phyloP scores from a whole-genome alignment of 116 monocot species.

The Dioscorea cayenensis region DNA sequence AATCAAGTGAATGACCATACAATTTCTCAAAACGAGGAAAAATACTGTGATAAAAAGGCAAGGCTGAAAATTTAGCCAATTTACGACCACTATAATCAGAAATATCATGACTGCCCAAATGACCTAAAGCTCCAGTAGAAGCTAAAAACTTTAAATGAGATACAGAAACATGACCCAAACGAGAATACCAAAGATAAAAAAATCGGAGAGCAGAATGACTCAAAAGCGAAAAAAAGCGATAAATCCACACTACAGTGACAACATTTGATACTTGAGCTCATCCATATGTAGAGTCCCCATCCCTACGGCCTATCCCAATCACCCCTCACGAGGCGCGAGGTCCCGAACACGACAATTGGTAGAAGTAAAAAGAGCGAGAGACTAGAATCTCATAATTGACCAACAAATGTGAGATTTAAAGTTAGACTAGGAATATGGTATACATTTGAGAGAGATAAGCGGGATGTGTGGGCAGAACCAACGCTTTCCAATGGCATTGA shows the following conservation, averaged over 20 bases:
- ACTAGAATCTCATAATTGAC: not conserved
- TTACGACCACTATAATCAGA: too few species aligned
- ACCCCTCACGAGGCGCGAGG: not conserved
- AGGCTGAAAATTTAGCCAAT: too few species aligned
- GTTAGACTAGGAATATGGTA: too few species aligned
- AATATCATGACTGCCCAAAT: not conserved
- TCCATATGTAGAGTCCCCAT: slow-evolving; percentile 1
- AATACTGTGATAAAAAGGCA: too few species aligned
- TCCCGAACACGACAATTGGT: not conserved
- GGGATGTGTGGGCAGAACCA: too few species aligned
- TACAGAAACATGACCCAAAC: not conserved
- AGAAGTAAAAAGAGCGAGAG: not conserved
- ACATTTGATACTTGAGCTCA: not conserved
- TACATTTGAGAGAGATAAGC: too few species aligned
- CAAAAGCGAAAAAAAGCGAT: not conserved
- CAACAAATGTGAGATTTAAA: not conserved
- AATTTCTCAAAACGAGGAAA: too few species aligned
- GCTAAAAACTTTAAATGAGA: not conserved
- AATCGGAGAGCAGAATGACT: not conserved
- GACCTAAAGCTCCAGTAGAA: not conserved
- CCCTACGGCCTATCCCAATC: slow-evolving; percentile 1
- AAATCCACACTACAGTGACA: not conserved
- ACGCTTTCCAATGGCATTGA: too few species aligned
- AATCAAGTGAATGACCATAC: too few species aligned
- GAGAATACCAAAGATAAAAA: slow-evolving; percentile 1